phyloP scores from a whole-genome alignment of 441 rosid species.

The Francoa sonchifolia region DNA sequence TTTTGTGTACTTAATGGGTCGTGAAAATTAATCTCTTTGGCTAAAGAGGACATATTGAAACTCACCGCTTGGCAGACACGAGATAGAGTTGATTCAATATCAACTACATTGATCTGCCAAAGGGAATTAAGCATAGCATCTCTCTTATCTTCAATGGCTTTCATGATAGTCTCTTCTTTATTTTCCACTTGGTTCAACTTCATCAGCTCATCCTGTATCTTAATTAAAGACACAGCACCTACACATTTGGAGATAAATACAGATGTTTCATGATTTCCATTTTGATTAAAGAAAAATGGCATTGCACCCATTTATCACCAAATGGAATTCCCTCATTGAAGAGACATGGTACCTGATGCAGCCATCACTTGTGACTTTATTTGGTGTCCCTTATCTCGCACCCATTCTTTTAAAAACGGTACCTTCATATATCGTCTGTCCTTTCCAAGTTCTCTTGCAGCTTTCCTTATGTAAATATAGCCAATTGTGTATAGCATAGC shows the following conservation, averaged over 20 bases:
- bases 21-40: not conserved
- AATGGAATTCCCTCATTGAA: not conserved
- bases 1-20: conserved; percentile 1
- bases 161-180: conserved; percentile 56
- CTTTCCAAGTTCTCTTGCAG: conserved; percentile 75
- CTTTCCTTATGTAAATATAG: conserved; percentile 83
- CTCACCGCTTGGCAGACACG: conserved; percentile 72
- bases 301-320: conserved; percentile 2
- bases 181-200: conserved; percentile 46
- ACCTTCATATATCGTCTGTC: conserved; percentile 79
- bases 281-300: not conserved
- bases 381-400: conserved; percentile 78
- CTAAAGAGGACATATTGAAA: conserved; percentile 15
- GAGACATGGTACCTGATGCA: conserved; percentile 54
- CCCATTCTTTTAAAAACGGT: conserved; percentile 95
- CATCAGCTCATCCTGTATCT: conserved; percentile 71
- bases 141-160: conserved; percentile 61
- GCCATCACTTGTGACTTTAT: conserved; percentile 93
- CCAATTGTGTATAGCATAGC: conserved; percentile 93
- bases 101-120: conserved; percentile 84
- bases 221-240: conserved; percentile 86
- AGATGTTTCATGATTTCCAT: not conserved
- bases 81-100: conserved; percentile 79
- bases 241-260: conserved; percentile 8
- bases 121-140: conserved; percentile 83